Conservation (phyloP, 805 yeast species). For the Yarrowia sp. region DNA sequence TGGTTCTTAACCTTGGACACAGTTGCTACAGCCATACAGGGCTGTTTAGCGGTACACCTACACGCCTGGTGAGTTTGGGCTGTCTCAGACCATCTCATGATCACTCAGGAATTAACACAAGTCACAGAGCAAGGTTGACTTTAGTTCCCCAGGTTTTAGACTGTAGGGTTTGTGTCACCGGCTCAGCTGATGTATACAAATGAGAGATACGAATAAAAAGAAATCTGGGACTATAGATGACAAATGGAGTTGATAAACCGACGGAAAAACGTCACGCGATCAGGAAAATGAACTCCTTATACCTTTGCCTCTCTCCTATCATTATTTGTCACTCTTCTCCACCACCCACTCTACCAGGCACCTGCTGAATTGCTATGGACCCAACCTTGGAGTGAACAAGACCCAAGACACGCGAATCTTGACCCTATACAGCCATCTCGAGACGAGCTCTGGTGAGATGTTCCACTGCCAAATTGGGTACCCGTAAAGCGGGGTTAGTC, state of each 20-base stretch:
- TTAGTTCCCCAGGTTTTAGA: conserved; percentile 14
- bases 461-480: not conserved
- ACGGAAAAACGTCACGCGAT: too few relatives aligned
- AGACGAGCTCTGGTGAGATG: not conserved
- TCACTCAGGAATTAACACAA: not conserved
- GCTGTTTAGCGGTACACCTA: not conserved
- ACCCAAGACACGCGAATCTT: not conserved
- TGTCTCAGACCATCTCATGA: not conserved
- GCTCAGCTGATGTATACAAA: too few relatives aligned
- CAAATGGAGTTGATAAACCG: too few relatives aligned
- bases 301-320: too few relatives aligned
- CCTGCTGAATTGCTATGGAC: too few relatives aligned
- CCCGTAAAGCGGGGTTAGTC: conserved; percentile 16
- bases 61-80: not conserved
- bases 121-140: not conserved
- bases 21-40: conserved; percentile 1
- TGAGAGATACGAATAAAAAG: too few relatives aligned
- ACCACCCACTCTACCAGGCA: too few relatives aligned
- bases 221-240: too few relatives aligned
- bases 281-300: too few relatives aligned
- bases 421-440: not conserved
- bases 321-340: too few relatives aligned
- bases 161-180: not conserved
- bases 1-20: not conserved
- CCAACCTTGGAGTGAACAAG: too few relatives aligned